These are phyloP conservation scores for Leccinellum rugosiceps DNA, from an alignment of 768 basidiomycete species.

Conservation along the genomic window DNA sequence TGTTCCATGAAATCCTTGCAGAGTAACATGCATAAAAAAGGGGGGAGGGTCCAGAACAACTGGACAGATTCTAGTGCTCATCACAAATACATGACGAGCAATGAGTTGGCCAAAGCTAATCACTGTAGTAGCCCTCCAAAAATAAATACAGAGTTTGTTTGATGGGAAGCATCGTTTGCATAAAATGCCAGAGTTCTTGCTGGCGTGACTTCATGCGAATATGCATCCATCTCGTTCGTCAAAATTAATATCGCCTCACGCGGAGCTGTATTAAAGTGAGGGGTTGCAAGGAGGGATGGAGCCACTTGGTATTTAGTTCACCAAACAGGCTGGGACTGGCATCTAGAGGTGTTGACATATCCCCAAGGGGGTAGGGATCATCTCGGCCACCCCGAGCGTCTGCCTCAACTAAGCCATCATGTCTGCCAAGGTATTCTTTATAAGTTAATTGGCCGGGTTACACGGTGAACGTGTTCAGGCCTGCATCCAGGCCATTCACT, in stretches of 20 bases:
- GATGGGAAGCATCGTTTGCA: conserved; percentile 54
- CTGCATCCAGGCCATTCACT: conserved; percentile 56
- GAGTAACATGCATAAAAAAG: not conserved
- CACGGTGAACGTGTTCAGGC: conserved; percentile 64
- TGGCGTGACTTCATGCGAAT: conserved; percentile 20
- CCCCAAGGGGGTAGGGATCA: conserved; percentile 1
- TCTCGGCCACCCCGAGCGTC: conserved; percentile 42
- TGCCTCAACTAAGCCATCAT: conserved; percentile 51
- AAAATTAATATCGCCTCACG: conserved; percentile 59
- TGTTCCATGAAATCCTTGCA: not conserved
- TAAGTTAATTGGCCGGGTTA: conserved; percentile 56
- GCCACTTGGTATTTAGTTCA: conserved; percentile 46
- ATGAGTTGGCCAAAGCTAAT: too few species aligned
- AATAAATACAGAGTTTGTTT: conserved; percentile 43
- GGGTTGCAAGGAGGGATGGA: too few species aligned
- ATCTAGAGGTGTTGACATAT: too few species aligned
- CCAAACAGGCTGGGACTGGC: too few species aligned
- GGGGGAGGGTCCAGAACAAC: not conserved
- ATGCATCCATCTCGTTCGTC: conserved; percentile 41
- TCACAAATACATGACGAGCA: conserved; percentile 3
- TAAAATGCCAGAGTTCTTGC: conserved; percentile 52
- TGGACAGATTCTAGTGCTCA: not conserved
- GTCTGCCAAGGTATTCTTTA: conserved; percentile 47
- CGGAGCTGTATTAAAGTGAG: too few species aligned
- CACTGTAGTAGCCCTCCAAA: too few species aligned